Percentiles rank a stretch among this genome's conserved stretches.
phyloP scores from a whole-genome alignment of 2,329 filamentous ascomycete species.

The Epichloe glyceriae region DNA sequence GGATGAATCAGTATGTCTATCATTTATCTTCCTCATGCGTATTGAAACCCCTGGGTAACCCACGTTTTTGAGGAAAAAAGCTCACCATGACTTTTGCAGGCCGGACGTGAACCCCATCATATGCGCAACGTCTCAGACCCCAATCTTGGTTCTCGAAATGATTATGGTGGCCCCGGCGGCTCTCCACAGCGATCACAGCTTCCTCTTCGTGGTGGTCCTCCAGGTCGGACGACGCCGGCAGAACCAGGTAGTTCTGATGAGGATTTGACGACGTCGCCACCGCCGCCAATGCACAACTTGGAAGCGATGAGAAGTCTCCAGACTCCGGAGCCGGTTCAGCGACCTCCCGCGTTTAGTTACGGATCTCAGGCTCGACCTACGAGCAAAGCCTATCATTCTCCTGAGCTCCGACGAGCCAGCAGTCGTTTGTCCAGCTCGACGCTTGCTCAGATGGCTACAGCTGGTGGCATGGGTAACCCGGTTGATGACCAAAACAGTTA shows the following conservation, averaged over 20 bases:
- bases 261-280: slow-evolving; percentile 25
- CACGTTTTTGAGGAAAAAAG: neutral
- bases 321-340: slow-evolving; percentile 63
- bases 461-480: slow-evolving; percentile 40
- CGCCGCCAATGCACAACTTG: slow-evolving; percentile 35
- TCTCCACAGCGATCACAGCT: slow-evolving; percentile 23
- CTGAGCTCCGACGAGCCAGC: slow-evolving; percentile 68
- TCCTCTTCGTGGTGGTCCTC: slow-evolving; percentile 26
- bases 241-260: slow-evolving; percentile 46
- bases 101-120: slow-evolving; percentile 23
- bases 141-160: slow-evolving; percentile 16
- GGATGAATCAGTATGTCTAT: slow-evolving; percentile 27
- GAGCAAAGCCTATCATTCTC: slow-evolving; percentile 56
- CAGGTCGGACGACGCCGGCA: slow-evolving; percentile 32
- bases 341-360: slow-evolving; percentile 70
- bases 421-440: slow-evolving; percentile 75
- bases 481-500: slow-evolving; percentile 19
- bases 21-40: neutral
- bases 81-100: slow-evolving; percentile 17
- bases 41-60: neutral
- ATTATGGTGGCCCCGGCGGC: slow-evolving; percentile 13
- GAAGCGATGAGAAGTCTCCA: slow-evolving; percentile 41
- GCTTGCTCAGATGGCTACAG: slow-evolving; percentile 64
- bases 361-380: slow-evolving; percentile 56
- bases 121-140: slow-evolving; percentile 36